Base-by-base conservation (phyloP, 352 stramenopile genomes). In the Phytophthora idaei region DNA sequence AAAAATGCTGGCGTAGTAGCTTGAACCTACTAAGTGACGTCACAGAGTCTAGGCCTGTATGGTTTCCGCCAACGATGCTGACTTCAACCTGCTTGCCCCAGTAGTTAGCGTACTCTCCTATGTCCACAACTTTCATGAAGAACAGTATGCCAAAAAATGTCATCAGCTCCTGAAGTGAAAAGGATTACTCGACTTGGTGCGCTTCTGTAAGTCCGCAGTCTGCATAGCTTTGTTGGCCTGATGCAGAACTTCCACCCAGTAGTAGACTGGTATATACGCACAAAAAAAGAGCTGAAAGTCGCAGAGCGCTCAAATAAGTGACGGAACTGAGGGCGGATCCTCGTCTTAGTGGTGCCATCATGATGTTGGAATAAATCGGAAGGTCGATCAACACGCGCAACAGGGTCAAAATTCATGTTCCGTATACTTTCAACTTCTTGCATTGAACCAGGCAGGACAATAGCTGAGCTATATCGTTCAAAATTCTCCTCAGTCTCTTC, bases 61-160 rank as follows among this genome's bases (percentile, higher is more conserved):
- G 17, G 5, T 28, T 28, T 29, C 17, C 15, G 1, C 42, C n/a
- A 27, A 48, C 4, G 8, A 48, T 29, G 15, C 2, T 4, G 17
- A 64, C 44, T 52, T 76, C 67, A 2, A 53, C 29, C 50, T 78
- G 71, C 9, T 67, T 50, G 48, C 66, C 14, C 59, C 71, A 75
- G 49, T 73, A 74, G 54, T 77, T 77, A 0, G 61, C 51, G 28
- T 64, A 68, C 17, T 77, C 70, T 55, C 58, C 32, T 74, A 72
- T 52, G 47, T 76, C 45, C 11, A 72, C 58, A 1, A 72, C 2
- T 17, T 44, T 44, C 64, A 74, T 74, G 32, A 64, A 79, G 36
- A 60, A 74, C 8, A 29, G 71, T 31, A 80, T 77, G 4, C 64
- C 72, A 2, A 80, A 44, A 48, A 80, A 80, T 10, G 21, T 62